These are phyloP conservation scores for Serendipita sp. DNA, from an alignment of 768 basidiomycete genomes.

Conservation along the genomic window DNA sequence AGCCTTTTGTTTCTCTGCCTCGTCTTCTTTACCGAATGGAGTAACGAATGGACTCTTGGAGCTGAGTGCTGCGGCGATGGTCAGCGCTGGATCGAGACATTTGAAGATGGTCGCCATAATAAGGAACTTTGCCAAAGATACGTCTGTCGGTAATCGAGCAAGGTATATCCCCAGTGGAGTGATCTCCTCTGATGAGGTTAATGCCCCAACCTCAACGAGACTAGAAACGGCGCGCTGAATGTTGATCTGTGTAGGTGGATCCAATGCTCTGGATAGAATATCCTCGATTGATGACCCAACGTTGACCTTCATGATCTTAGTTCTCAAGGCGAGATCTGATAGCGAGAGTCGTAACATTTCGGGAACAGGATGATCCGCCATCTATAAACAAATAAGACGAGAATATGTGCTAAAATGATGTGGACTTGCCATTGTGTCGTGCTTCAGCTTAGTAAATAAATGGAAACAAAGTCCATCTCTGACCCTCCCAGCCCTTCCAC, in stretches of 20 bases:
- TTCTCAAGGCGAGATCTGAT: conserved; percentile 78
- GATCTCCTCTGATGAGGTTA: conserved; percentile 77
- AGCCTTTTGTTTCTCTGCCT: conserved; percentile 70
- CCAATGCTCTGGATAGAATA: conserved; percentile 71
- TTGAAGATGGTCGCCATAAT: conserved; percentile 69
- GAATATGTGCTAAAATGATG: background rate
- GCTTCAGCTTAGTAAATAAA: conserved; percentile 75
- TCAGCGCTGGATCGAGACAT: conserved; percentile 91
- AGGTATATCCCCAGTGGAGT: conserved; percentile 85
- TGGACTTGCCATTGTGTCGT: conserved; percentile 54
- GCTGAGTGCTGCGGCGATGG: conserved; percentile 83
- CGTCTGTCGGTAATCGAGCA: conserved; percentile 86
- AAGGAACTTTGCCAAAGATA: conserved; percentile 88
- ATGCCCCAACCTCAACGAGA: conserved; percentile 83
- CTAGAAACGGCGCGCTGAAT: conserved; percentile 79
- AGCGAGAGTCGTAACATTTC: conserved; percentile 91
- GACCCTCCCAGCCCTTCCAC: conserved; percentile 86
- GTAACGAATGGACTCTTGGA: conserved; percentile 87
- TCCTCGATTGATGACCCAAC: conserved; percentile 78
- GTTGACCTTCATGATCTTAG: conserved; percentile 86
- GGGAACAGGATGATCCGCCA: conserved; percentile 80
- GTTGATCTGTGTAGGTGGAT: conserved; percentile 75
- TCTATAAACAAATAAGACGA: conserved; percentile 27
- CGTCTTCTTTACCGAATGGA: conserved; percentile 73
- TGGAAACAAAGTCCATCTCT: conserved; percentile 85